These are phyloP conservation scores for Colletotrichum melonis DNA, from an alignment of 2,329 filamentous ascomycete genomes.

Conservation along the genomic window DNA sequence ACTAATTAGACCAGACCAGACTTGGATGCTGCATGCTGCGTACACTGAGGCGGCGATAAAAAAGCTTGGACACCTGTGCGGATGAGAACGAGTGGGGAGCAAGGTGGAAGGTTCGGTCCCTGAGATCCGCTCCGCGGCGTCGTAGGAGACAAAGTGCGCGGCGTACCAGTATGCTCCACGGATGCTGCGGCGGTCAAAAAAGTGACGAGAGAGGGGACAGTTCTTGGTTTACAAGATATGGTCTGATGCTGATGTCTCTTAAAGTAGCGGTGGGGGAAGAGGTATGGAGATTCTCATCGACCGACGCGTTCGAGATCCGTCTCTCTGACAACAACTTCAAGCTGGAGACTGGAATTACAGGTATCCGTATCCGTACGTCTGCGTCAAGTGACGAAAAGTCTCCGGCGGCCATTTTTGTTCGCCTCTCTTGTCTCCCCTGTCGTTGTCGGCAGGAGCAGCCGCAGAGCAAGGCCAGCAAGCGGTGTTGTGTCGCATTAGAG, in stretches of 20 bases:
- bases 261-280: slow-evolving; percentile 26
- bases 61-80: slow-evolving; percentile 9
- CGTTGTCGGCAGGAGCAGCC: background rate
- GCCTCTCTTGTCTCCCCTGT: background rate
- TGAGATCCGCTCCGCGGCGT: slow-evolving; percentile 12
- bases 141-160: slow-evolving; percentile 6
- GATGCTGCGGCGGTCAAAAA: background rate
- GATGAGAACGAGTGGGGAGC: slow-evolving; percentile 3
- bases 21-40: background rate
- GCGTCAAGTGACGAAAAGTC: background rate
- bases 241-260: slow-evolving; percentile 21
- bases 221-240: slow-evolving; percentile 8
- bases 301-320: slow-evolving; percentile 4
- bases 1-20: slow-evolving; percentile 1
- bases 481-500: slow-evolving; percentile 9
- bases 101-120: slow-evolving; percentile 31
- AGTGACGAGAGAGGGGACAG: background rate
- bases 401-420: slow-evolving; percentile 2
- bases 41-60: slow-evolving; percentile 5
- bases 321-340: slow-evolving; percentile 15
- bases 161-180: background rate
- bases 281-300: slow-evolving; percentile 16
- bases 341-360: background rate
- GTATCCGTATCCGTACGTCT: background rate
- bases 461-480: background rate